phyloP scores from a whole-genome alignment of 129 eudicot genomes.

The Flaveria bidentis region DNA sequence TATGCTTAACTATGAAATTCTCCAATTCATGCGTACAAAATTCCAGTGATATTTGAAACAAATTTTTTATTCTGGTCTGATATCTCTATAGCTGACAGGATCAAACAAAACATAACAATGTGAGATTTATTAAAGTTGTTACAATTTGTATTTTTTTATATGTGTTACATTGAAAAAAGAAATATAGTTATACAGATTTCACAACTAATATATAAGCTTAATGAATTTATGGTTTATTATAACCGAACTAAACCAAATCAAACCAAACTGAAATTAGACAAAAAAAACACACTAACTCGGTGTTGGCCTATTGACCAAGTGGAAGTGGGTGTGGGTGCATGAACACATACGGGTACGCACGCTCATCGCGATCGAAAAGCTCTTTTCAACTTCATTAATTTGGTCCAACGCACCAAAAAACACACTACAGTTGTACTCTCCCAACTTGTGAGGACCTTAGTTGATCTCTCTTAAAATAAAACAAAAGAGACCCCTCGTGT shows the following conservation, averaged over 20 bases:
- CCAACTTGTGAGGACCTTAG: constrained; percentile 36
- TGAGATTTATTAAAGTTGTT: too few relatives aligned
- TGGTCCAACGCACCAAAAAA: constrained; percentile 36
- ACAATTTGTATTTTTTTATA: too few relatives aligned
- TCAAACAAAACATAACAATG: too few relatives aligned
- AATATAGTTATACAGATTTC: neutral
- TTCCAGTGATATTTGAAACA: too few relatives aligned
- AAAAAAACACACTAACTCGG: neutral
- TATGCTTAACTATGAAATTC: too few relatives aligned
- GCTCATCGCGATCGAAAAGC: constrained; percentile 25
- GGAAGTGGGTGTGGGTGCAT: constrained; percentile 22
- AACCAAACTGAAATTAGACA: neutral
- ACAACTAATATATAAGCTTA: neutral
- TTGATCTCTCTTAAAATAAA: constrained; percentile 26
- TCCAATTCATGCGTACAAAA: too few relatives aligned
- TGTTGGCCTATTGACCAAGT: constrained; percentile 17
- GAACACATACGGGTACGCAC: constrained; percentile 12
- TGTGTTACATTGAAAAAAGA: neutral
- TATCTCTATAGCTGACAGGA: too few relatives aligned
- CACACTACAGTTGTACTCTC: constrained; percentile 32
- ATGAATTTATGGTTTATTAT: neutral
- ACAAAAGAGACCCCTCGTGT: constrained; percentile 35
- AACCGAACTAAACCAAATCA: neutral
- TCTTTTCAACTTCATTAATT: constrained; percentile 48
- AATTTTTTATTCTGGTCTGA: too few relatives aligned